Evolutionary conservation across 2,329 filamentous ascomycete genomes (phyloP), one percentile per base, ranked within the genome.

Genomic region (Fusarium albosuccineum): DNA sequence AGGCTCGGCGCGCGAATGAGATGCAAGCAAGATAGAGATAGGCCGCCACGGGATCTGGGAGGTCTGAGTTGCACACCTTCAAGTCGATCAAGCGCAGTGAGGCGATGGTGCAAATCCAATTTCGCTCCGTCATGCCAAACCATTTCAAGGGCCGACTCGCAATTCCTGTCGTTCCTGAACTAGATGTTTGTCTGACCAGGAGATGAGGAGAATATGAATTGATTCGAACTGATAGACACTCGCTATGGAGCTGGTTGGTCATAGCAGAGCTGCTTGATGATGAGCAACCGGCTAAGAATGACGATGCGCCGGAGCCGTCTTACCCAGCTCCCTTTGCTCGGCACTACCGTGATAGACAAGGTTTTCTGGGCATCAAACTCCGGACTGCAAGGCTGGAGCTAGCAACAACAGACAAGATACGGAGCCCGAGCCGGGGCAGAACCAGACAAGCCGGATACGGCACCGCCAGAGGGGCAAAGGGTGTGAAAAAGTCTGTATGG

Each of bases 261-360:
- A 41, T 52, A 16, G 39, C 29, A 42, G 7, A 55, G 50, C 37
- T 57, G 36, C 36, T 67, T 63, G 55, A 68, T 72, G 66, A 71
- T 71, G 68, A 72, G 70, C 66, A 73, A 57, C 62, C 48, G 55
- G 50, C 58, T 56, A 70, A 72, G 67, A 70, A 72, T 72, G 70
- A 72, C 70, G 70, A 69, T 68, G 57, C 40, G 49, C 42, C 39
- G 62, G 22, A 62, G 57, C 51, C 56, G 49, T 61, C 57, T 53
- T 46, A 62, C 49, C 52, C 40, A 59, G 40, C 39, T 30, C 39
- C 50, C 50, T 53, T 51, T 62, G 48, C 66, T 68, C 51, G 50
- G 46, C 50, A 56, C 45, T 29, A 65, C 53, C 53, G 33, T 41
- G 26, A n/a, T 33, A 50, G 52, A 45, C 66, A 57, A 51, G 44